Percentiles rank a stretch among this genome's conserved stretches.
Conservation (phyloP, 2,329 filamentous ascomycete genomes). For the Microdochium paspali region DNA sequence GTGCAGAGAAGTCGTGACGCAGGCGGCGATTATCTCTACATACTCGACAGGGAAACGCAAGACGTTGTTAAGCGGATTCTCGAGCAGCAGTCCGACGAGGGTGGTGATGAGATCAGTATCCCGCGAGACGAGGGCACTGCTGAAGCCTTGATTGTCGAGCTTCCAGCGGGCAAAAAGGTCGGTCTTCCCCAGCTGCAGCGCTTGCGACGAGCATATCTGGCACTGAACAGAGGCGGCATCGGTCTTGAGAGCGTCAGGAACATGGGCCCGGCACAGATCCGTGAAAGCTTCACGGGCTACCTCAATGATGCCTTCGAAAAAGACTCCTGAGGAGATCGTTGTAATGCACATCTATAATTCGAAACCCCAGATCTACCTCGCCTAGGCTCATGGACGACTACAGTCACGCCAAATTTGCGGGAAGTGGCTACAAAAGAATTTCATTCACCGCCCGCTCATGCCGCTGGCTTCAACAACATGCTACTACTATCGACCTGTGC, state of each 20-base stretch:
- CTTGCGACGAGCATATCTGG: constrained; percentile 67
- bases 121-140: constrained; percentile 20
- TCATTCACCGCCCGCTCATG: too few relatives aligned
- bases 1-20: constrained; percentile 54
- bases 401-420: neutral
- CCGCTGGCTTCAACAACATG: neutral
- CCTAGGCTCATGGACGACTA: neutral
- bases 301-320: constrained; percentile 56
- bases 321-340: constrained; percentile 29
- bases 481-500: neutral
- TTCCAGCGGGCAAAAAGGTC: constrained; percentile 55
- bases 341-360: neutral
- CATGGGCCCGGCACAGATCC: constrained; percentile 43
- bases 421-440: neutral
- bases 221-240: constrained; percentile 63
- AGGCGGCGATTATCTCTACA: constrained; percentile 66
- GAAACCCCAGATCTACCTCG: neutral
- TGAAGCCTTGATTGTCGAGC: constrained; percentile 48
- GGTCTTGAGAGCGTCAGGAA: constrained; percentile 45
- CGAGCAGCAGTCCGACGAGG: constrained; percentile 60
- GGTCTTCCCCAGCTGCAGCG: constrained; percentile 70
- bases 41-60: constrained; percentile 70
- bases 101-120: constrained; percentile 46
- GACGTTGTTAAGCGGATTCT: constrained; percentile 63
- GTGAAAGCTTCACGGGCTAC: constrained; percentile 57